phyloP scores from a whole-genome alignment of 192 early-diverging fungal genomes.

The Gamsiella multidivaricata region DNA sequence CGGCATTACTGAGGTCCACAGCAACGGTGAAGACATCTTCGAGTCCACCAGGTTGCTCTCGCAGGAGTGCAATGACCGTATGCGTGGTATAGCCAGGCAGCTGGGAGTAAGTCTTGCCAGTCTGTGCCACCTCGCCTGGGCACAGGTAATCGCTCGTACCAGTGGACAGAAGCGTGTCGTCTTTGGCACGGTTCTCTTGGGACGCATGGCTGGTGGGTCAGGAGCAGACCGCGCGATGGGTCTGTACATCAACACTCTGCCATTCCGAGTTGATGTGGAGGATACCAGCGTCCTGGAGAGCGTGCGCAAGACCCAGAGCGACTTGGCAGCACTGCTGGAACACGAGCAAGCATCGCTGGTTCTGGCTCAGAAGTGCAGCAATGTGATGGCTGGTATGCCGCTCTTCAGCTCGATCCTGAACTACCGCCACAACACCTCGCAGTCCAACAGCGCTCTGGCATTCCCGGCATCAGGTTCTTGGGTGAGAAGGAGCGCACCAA shows the following conservation, averaged over 20 bases:
- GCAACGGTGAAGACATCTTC: neutral
- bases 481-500: slow-evolving; percentile 6
- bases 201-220: neutral
- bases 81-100: neutral
- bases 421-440: slow-evolving; percentile 4
- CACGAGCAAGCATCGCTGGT: slow-evolving; percentile 16
- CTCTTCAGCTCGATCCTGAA: slow-evolving; percentile 7
- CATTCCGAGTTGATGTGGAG: slow-evolving; percentile 4
- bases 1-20: neutral
- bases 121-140: slow-evolving; percentile 11
- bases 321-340: slow-evolving; percentile 5
- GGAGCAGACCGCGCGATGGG: neutral
- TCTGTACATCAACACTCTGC: slow-evolving; percentile 21
- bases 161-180: slow-evolving; percentile 4
- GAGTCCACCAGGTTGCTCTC: neutral
- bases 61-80: neutral
- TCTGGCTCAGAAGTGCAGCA: slow-evolving; percentile 12
- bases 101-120: neutral
- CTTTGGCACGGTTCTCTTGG: slow-evolving; percentile 7
- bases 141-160: neutral
- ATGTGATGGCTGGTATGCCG: neutral
- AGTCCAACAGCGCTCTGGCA: neutral
- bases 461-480: neutral
- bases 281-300: neutral
- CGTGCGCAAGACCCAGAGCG: neutral